These are phyloP conservation scores for Chlorella ohadii DNA, from an alignment of 139 green algal species.

Conservation along the genomic window DNA sequence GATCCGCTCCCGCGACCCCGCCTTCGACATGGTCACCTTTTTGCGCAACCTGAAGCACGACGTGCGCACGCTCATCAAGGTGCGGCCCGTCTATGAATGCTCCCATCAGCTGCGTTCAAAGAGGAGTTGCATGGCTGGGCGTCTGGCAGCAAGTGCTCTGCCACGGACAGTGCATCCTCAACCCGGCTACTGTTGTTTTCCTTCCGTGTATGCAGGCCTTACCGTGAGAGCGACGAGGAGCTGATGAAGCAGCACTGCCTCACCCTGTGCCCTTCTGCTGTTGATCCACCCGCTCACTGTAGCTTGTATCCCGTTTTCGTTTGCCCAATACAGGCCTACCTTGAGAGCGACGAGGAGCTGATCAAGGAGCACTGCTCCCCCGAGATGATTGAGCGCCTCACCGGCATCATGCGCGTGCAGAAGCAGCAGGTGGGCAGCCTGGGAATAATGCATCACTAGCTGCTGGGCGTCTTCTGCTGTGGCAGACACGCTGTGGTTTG, in stretches of 20 bases:
- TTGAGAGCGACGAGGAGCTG: slow-evolving; percentile 61
- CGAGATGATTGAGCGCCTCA: slow-evolving; percentile 89
- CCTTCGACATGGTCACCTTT: slow-evolving; percentile 92
- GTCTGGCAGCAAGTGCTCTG: too few relatives aligned
- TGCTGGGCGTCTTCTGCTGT: too few relatives aligned
- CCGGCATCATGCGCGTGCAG: slow-evolving; percentile 75
- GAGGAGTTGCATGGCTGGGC: too few relatives aligned
- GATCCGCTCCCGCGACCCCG: slow-evolving; percentile 80
- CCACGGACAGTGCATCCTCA: too few relatives aligned
- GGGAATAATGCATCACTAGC: background rate
- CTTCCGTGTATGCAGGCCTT: too few relatives aligned
- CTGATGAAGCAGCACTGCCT: slow-evolving; percentile 79
- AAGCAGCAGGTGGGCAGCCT: slow-evolving; percentile 26
- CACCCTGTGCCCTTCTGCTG: too few relatives aligned
- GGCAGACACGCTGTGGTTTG: too few relatives aligned
- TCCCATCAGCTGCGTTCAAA: too few relatives aligned
- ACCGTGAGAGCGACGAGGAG: slow-evolving; percentile 65
- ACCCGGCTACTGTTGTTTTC: too few relatives aligned
- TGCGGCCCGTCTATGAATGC: background rate
- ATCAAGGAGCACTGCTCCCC: slow-evolving; percentile 80
- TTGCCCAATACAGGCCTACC: slow-evolving; percentile 71
- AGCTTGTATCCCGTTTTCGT: too few relatives aligned
- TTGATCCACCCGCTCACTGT: too few relatives aligned
- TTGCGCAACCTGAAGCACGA: slow-evolving; percentile 67
- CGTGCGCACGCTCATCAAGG: slow-evolving; percentile 63